Base-by-base conservation (phyloP, 306 rosid genomes). In the Fragaria nilgerrensis region DNA sequence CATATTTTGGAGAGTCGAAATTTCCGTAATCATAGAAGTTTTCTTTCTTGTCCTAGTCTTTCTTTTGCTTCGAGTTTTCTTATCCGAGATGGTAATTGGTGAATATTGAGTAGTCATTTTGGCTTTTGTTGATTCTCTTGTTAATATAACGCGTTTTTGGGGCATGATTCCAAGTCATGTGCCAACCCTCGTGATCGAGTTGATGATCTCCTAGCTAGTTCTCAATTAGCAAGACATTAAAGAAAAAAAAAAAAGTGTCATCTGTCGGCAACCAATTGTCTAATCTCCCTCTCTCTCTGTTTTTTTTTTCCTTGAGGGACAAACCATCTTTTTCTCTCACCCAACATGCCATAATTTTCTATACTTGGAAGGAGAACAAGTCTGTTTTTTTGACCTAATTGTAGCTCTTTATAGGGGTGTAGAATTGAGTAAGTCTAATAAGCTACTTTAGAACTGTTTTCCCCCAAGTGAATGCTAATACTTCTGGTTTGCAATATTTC, bases 201-300 rank as follows among this genome's bases (percentile, higher is more conserved):
- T 76, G 72, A 81, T 66, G 23, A 44, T 76, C 62, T 55, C 62
- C 20, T 53, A 13, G 39, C 39, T 1, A 41, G 17, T 13, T 47
- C 58, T 20, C 23, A 37, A 37, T 63, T 7, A n/a, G 49, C n/a
- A 56, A 56, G 23, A 52, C 23, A 56, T 34, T 34, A 5, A 66
- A 63, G 41, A 66, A 63, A 77, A 63, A 78, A 77, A 34, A 22
- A 22, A 61, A 34, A 78, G 34, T 52, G 76, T 79, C 71, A 81
- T 75, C 17, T 87, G 96, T 90, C 91, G 90, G 86, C 87, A 83
- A 70, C 68, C 55, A 43, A 66, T 82, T 61, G 78, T 48, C 22
- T 53, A 44, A 47, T 5, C 11, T 44, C 25, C n/a, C n/a, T n/a
- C n/a, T n/a, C n/a, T n/a, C n/a, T n/a, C n/a, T n/a, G n/a, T 11